Evolutionary conservation across 331 rosid genomes (phyloP).

Genomic region (Malus hybrid): DNA sequence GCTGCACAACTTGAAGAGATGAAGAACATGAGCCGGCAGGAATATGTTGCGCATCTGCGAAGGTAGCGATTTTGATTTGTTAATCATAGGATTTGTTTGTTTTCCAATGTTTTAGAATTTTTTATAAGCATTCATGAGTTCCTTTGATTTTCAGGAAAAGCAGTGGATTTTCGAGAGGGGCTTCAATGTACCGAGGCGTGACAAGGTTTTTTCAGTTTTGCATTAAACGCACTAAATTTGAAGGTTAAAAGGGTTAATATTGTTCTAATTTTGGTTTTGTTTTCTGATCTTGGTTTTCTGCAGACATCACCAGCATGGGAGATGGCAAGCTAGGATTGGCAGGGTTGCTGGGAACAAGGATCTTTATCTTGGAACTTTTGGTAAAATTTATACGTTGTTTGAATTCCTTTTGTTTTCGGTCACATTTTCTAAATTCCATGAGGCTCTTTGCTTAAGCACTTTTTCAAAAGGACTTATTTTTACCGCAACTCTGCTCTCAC

Average conservation of each 20-base stretch:
- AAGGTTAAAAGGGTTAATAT: not conserved
- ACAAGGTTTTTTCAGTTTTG: slow-evolving; percentile 48
- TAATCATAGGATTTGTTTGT: not conserved
- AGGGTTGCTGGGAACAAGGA: slow-evolving; percentile 98
- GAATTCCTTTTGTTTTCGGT: not conserved
- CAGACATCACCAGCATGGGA: slow-evolving; percentile 98
- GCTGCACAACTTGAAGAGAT: slow-evolving; percentile 65
- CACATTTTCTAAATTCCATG: no score
- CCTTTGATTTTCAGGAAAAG: not conserved
- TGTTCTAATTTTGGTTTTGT: not conserved
- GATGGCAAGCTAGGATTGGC: slow-evolving; percentile 99
- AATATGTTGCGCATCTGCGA: slow-evolving; percentile 93
- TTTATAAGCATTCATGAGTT: not conserved
- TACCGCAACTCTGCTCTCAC: no score
- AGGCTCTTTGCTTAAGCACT: no score
- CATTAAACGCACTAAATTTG: not conserved
- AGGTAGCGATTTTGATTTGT: slow-evolving; percentile 31
- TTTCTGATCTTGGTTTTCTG: slow-evolving; percentile 1
- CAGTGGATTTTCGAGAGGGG: slow-evolving; percentile 77
- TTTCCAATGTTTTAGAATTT: not conserved
- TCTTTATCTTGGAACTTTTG: slow-evolving; percentile 94
- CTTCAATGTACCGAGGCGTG: slow-evolving; percentile 92
- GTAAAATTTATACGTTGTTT: slow-evolving; percentile 34
- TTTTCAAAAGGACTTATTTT: no score
- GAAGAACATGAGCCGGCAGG: slow-evolving; percentile 97